These are phyloP conservation scores for Basidioascus undulatus DNA, from an alignment of 768 basidiomycete genomes.

Conservation along the genomic window DNA sequence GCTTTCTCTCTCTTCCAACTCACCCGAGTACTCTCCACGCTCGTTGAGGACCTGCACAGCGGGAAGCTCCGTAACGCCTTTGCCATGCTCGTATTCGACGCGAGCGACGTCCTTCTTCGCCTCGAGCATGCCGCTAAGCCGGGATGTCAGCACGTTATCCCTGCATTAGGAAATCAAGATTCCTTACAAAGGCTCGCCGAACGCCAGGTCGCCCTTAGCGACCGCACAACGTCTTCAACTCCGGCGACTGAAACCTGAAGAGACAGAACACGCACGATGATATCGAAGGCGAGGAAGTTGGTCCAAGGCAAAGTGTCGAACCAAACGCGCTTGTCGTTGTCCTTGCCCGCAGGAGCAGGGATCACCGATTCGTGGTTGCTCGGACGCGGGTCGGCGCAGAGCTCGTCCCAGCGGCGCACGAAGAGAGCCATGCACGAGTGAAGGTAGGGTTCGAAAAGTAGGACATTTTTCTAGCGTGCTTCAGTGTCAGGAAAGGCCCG, in stretches of 20 bases:
- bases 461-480: too few species aligned
- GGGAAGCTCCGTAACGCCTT: slow-evolving; percentile 38
- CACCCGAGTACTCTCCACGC: slow-evolving; percentile 66
- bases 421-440: not conserved
- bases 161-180: too few species aligned
- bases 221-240: not conserved
- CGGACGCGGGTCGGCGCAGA: not conserved
- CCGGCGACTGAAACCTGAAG: not conserved
- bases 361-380: not conserved
- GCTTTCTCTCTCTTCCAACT: too few species aligned
- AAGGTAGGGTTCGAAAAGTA: not conserved
- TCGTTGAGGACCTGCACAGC: slow-evolving; percentile 54
- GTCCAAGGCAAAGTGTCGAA: slow-evolving; percentile 31
- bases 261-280: slow-evolving; percentile 31
- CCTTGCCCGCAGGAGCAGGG: not conserved
- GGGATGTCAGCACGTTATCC: too few species aligned
- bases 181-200: slow-evolving; percentile 73
- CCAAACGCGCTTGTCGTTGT: slow-evolving; percentile 35
- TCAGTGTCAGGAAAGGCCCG: too few species aligned
- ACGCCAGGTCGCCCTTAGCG: slow-evolving; percentile 35
- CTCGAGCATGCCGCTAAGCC: slow-evolving; percentile 63
- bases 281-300: slow-evolving; percentile 45
- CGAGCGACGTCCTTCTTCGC: slow-evolving; percentile 33
- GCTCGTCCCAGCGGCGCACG: not conserved
- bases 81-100: slow-evolving; percentile 12